phyloP scores from a whole-genome alignment of 2,329 filamentous ascomycete species.

The Colletotrichum spaethianum region DNA sequence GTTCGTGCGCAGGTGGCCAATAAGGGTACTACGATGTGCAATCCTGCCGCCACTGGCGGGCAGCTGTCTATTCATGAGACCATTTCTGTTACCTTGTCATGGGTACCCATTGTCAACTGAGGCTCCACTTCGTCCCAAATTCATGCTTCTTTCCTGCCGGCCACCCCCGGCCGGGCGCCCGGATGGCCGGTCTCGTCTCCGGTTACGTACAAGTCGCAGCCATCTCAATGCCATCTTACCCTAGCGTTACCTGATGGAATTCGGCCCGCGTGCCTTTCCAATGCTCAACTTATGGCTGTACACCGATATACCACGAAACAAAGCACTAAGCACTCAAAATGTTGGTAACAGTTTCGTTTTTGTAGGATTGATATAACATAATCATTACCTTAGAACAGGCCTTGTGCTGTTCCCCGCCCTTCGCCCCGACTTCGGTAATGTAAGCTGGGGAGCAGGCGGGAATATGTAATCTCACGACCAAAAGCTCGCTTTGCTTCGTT shows the following conservation, averaged over 20 bases:
- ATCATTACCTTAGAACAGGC: slow-evolving; percentile 34
- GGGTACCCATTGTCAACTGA: not conserved
- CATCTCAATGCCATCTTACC: not conserved
- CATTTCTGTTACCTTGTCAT: not conserved
- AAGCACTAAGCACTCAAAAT: not conserved
- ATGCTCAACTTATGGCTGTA: not conserved
- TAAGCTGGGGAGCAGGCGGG: not conserved
- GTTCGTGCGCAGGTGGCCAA: not conserved
- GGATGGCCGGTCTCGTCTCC: slow-evolving; percentile 18
- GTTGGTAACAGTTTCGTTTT: not conserved
- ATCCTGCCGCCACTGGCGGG: not conserved
- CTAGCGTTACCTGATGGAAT: not conserved
- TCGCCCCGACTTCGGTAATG: not conserved
- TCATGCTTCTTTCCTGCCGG: slow-evolving; percentile 18
- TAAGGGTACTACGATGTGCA: not conserved
- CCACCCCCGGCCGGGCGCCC: slow-evolving; percentile 13
- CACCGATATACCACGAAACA: not conserved
- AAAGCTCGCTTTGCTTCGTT: slow-evolving; percentile 8
- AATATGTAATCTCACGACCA: slow-evolving; percentile 2
- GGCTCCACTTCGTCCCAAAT: slow-evolving; percentile 5
- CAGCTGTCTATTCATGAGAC: not conserved
- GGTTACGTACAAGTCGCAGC: slow-evolving; percentile 29
- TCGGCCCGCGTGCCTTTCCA: not conserved
- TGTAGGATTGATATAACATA: slow-evolving; percentile 29
- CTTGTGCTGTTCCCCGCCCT: slow-evolving; percentile 20